A percentile compares a stretch with the other conserved stretches of the same genome.
Conservation (phyloP, 345 rosid species). For the Leavenworthia alabamica region DNA sequence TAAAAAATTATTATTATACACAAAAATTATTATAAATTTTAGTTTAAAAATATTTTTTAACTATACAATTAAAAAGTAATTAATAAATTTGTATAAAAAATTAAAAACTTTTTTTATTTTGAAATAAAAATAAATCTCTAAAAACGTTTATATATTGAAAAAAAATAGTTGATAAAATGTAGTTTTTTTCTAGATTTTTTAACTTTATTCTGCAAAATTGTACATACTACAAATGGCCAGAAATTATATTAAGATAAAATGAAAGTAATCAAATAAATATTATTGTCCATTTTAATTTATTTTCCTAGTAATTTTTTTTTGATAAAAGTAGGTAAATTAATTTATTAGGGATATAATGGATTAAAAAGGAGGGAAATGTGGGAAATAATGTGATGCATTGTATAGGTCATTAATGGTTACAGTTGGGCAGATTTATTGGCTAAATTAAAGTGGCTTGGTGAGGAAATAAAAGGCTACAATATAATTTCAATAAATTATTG, state of each 20-base stretch:
- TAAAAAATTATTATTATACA: no score
- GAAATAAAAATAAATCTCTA: no score
- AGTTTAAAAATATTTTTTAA: no score
- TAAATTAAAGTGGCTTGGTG: slow-evolving; percentile 26
- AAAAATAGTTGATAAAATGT: slow-evolving; percentile 11
- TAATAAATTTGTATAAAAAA: no score
- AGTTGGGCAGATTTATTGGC: slow-evolving; percentile 23
- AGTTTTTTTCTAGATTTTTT: neutral
- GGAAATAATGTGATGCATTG: slow-evolving; percentile 14
- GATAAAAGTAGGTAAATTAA: neutral
- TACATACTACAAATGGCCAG: neutral
- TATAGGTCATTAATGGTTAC: slow-evolving; percentile 17
- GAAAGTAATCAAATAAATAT: no score
- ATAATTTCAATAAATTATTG: neutral
- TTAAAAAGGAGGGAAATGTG: neutral
- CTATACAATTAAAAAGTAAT: no score
- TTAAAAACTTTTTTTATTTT: no score
- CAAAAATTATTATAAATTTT: no score
- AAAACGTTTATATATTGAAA: no score
- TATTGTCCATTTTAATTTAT: no score
- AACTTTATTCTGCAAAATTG: neutral
- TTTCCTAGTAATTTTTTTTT: neutral
- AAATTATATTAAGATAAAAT: neutral
- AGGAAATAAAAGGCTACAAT: slow-evolving; percentile 19
- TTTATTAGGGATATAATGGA: neutral